phyloP scores from a whole-genome alignment of 225 moss, liverwort and hornwort genomes.

The Antitrichia curtipendula region DNA sequence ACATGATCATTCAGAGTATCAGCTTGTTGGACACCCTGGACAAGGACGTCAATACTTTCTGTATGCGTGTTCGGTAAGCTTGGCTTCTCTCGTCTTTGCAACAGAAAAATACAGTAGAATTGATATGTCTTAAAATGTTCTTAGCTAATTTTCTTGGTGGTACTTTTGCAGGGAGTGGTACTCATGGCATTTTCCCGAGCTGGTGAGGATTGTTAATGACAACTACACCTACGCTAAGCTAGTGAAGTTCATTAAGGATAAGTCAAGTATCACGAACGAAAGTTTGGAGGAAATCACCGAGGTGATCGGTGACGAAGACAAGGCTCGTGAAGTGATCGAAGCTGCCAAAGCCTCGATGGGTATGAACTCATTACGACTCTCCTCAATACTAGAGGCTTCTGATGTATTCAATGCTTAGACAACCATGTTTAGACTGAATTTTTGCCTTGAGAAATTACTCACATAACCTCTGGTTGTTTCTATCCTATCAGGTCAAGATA shows the following conservation, averaged over 20 bases:
- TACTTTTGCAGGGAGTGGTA: conserved; percentile 22
- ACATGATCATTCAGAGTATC: conserved; percentile 98
- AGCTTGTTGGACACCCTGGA: conserved; percentile 87
- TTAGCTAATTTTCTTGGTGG: not conserved
- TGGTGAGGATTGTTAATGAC: conserved; percentile 81
- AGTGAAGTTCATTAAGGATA: conserved; percentile 72
- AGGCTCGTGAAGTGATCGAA: conserved; percentile 78
- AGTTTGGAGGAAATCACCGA: conserved; percentile 59
- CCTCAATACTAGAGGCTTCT: too few relatives aligned
- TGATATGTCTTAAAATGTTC: not conserved
- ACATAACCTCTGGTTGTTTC: not conserved
- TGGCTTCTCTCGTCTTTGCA: not conserved
- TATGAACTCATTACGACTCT: not conserved
- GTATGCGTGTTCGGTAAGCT: conserved; percentile 77
- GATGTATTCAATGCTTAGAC: not conserved
- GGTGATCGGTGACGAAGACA: conserved; percentile 81
- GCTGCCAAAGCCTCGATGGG: conserved; percentile 97
- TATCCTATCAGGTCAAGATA: conserved; percentile 64
- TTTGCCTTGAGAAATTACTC: not conserved
- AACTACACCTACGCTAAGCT: conserved; percentile 83
- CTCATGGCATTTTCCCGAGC: conserved; percentile 79
- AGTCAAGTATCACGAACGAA: conserved; percentile 44
- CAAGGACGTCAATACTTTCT: conserved; percentile 91
- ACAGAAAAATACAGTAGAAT: not conserved
- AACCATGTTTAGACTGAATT: not conserved